Evolutionary conservation across 108 stramenopile species (phyloP), one percentile per base, ranked within the genome.

Genomic region (Fistulifera solaris): DNA sequence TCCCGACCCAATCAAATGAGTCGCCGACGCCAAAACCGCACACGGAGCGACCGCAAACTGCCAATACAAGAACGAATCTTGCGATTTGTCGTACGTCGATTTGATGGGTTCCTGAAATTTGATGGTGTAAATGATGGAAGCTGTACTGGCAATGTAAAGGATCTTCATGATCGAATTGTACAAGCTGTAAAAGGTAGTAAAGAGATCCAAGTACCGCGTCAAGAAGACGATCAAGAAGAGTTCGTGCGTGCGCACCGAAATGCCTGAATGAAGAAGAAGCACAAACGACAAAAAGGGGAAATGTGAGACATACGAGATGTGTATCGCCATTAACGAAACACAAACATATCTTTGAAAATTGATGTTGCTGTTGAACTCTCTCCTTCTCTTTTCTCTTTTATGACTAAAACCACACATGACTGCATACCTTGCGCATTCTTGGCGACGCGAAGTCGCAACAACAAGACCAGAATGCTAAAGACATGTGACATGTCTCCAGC

Each of bases 121-220:
- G 52, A 99, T 94, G 64, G 94, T 82, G 85, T 96, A 96, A 41
- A 98, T 78, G 52, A 97, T 96, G 53, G 74, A 73, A 21, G 92
- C 79, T 12, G 98, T 97, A 12, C 85, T 63, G n/a, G 72, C 72
- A 48, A 99, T 96, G 71, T 97, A 99, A 17, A 99, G 45, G 4
- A 98, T 63, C 57, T 98, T 96, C 95, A 99, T 95, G 49, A 75
- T 62, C 39, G 94, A 88, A 65, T 99, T 99, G 90, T 99, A 99
- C 21, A 94, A 41, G 25, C 80, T 85, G 65, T 90, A 88, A 67
- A 76, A 96, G 4, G 81, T 93, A 19, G 87, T 89, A 68, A 94
- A 94, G 38, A 94, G 66, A 56, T 94, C 93, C 62, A 89, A 67
- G 62, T 94, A 94, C 4, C 93, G 87, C 4, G 93, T 89, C 7